Evolutionary conservation across 108 stramenopile genomes (phyloP), one percentile per base, ranked within the genome.

Genomic region (Discostella pseudostelligera): DNA sequence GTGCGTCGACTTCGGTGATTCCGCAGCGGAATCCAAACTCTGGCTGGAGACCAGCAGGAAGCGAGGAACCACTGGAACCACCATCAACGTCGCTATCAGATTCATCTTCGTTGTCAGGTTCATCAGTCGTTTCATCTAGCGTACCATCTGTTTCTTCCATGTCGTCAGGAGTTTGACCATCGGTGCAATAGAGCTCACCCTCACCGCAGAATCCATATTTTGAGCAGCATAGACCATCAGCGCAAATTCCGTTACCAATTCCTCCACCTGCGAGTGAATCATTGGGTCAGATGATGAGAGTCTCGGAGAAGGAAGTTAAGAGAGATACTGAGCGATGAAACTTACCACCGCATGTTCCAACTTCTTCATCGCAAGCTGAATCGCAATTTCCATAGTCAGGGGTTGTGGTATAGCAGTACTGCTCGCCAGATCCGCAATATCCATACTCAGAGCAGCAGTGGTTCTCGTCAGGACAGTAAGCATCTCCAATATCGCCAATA

Each of bases 361-460:
- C 1, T 19, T 39, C 74, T 44, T 75, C 74, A 36, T 21, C 56
- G 39, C 48, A 37, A 19, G 40, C 59, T 53, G 55, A 66, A 21
- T 58, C 56, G 19, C 48, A 65, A 19, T 55, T 40, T 37, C 39
- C 39, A 20, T 48, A 44, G 19, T 47, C 25, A 22, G 39, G 3
- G 17, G 47, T 59, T 44, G 65, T 66, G 4, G 49, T 65, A 36
- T 57, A 76, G 57, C 75, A 76, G 42, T 76, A 76, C 13, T 54
- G 50, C 35, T 76, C 67, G 21, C 75, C 75, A 35, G 62, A 40
- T n/a, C 75, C 75, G 37, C 75, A 76, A 54, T 69, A 76, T 0
- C 75, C 75, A 56, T 62, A 69, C 3, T 64, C 46, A 39, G 26
- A 32, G 39, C 75, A 76, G 47, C 75, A 76, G 22, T 69, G 62